Base-by-base conservation (phyloP, 768 basidiomycete species). In the Royoungia palumana region DNA sequence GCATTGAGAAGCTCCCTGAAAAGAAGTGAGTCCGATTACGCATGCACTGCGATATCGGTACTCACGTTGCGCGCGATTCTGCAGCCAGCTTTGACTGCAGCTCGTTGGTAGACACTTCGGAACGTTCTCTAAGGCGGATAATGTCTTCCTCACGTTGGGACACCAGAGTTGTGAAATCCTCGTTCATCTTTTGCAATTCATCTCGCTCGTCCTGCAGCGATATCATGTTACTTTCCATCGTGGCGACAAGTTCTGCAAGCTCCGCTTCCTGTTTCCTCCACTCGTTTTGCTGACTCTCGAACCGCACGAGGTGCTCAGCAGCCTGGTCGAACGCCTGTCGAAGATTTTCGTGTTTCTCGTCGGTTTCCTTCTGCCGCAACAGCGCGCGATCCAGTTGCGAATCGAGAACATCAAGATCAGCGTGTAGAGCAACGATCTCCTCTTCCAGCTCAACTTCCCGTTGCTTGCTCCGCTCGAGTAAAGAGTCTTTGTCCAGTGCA, bases 361-460 rank as follows among this genome's bases (percentile, higher is more conserved):
- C 88, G 36, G 77, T 81, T 56, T 89, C 82, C 65, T 85, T 89
- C 66, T 91, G 87, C 36, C 85, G 73, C 34, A 79, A 76, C 61
- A 93, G 74, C 0, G 88, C 85, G 8, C 87, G 79, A 48, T 89
- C 89, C 9, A 95, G 77, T 60, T 97, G 92, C 4, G 84, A 85
- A 58, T 94, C 91, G 12, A 95, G 74, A 3, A 82, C 76, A 48
- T 94, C 89, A 38, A 95, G 75, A 59, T 97, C 94, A 4, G 75
- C 74, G 57, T 96, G 91, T 19, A 96, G 68, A 1, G 84, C 81
- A 2, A 73, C 71, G 13, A 94, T 78, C 58, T 94, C 93, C 46
- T 96, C 93, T 63, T 92, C 85, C 3, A 97, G 75, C 50, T 91
- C 85, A 25, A 75, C 75, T 65, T 95, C 92, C n/a, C 84, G 81